Base-by-base conservation (phyloP, 805 yeast species). In the Barnettozyma vustinii region DNA sequence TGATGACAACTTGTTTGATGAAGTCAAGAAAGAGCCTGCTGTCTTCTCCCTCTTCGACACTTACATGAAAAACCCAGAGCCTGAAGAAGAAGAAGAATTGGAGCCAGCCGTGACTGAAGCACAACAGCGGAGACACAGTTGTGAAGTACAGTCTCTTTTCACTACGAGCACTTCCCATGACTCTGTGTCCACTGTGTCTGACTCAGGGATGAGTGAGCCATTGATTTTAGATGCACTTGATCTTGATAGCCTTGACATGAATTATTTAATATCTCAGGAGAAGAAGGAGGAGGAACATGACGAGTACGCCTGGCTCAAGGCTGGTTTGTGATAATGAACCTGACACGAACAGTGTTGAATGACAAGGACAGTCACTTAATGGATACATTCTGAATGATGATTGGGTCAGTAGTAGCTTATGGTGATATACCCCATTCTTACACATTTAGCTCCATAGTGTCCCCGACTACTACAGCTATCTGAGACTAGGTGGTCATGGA, bases 271-370 rank as follows among this genome's bases (percentile, higher is more conserved):
- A 6, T 15, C 15, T 9, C 21, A 16, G 35, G 33, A 25, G 21
- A 20, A 26, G 21, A 26, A 16, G 43, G 35, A 25, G 21, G 43
- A 40, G 4, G 43, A 40, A 9, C 26, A 18, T 23, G 43, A 40
- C 21, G 33, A 40, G 15, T 40, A 40, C 23, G 43, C 43, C 8
- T 40, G 43, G 43, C 33, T 40, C 15, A 40, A 40, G n/a, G 43
- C 43, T 26, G 43, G 43, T 9, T 20, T 36, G 23, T 36, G 23
- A 36, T 20, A 18, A n/a, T 7, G 10, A 35, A 35, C 12, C 16
- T 30, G 33, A 30, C 33, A 30, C 7, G 2, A 4, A 30, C 30
- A 10, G 13, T 26, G 30, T 7, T 26, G 30, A 23, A 23, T 26
- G 30, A 26, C 10, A 3, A 30, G 33, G 33, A 12, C 33, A 13